Evolutionary conservation across 495 filamentous ascomycete species (phyloP).

Genomic region (Trichoderma asperelloides): DNA sequence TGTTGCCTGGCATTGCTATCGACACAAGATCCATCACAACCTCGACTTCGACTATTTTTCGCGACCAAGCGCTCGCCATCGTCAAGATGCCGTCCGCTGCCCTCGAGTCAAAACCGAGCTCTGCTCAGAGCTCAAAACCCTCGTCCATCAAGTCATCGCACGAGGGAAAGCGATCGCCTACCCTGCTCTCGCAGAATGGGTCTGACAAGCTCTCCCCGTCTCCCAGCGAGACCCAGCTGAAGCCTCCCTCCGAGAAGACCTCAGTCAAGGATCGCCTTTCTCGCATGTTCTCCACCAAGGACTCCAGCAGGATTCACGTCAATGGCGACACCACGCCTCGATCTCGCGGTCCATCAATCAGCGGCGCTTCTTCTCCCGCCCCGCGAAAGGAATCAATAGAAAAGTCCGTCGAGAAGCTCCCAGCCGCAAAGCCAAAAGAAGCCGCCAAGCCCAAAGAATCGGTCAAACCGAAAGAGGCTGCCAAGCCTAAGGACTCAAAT

Average conservation of each 20-base stretch:
- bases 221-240: conserved; percentile 21
- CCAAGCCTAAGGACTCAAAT: conserved; percentile 21
- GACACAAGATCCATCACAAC: neutral
- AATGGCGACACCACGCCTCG: conserved; percentile 15
- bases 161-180: conserved; percentile 10
- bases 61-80: neutral
- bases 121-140: conserved; percentile 9
- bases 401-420: conserved; percentile 19
- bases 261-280: conserved; percentile 41
- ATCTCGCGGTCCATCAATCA: conserved; percentile 13
- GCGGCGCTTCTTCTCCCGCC: conserved; percentile 18
- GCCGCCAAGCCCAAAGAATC: conserved; percentile 17
- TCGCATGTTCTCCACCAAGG: conserved; percentile 43
- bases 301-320: conserved; percentile 20
- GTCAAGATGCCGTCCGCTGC: conserved; percentile 1
- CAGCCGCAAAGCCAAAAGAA: conserved; percentile 21
- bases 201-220: conserved; percentile 5
- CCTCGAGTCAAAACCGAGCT: conserved; percentile 4
- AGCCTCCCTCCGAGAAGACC: conserved; percentile 30
- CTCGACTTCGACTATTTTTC: neutral
- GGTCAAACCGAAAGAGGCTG: conserved; percentile 18
- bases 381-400: conserved; percentile 16
- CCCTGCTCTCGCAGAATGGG: neutral
- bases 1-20: neutral
- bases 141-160: conserved; percentile 11